Conservation (phyloP, 768 basidiomycete genomes). For the Tephrocybe sp. region DNA sequence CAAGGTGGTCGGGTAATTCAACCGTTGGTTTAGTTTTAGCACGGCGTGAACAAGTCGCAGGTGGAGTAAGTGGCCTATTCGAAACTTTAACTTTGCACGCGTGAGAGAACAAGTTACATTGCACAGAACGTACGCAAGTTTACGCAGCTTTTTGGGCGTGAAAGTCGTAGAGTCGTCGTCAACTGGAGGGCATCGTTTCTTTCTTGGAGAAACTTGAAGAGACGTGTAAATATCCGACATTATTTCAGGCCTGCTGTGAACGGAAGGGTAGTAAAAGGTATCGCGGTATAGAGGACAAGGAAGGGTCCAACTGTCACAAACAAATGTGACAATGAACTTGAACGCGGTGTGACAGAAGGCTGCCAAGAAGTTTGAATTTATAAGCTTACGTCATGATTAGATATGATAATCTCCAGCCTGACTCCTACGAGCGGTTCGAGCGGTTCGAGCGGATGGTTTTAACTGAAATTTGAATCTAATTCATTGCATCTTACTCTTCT, state of each 20-base stretch:
- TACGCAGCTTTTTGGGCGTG: conserved; percentile 70
- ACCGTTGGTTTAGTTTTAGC: conserved; percentile 13
- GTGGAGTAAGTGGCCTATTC: conserved; percentile 57
- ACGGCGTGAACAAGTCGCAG: conserved; percentile 41
- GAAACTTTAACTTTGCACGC: too few relatives aligned
- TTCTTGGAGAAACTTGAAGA: conserved; percentile 64
- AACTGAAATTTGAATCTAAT: too few relatives aligned
- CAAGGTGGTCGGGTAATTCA: conserved; percentile 53
- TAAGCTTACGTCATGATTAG: too few relatives aligned
- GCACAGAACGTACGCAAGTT: conserved; percentile 44
- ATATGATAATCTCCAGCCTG: not conserved
- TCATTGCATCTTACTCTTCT: not conserved
- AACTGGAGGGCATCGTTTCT: conserved; percentile 57
- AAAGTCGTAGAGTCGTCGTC: conserved; percentile 49
- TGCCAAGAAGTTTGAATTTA: too few relatives aligned
- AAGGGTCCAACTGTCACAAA: not conserved
- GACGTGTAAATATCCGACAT: conserved; percentile 64
- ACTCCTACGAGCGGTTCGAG: not conserved
- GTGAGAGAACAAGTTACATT: too few relatives aligned
- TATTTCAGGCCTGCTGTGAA: conserved; percentile 4
- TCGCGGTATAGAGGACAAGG: conserved; percentile 16
- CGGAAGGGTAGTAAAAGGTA: conserved; percentile 12
- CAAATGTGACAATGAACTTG: conserved; percentile 2
- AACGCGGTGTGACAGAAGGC: conserved; percentile 5
- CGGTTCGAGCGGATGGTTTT: too few relatives aligned